phyloP scores from a whole-genome alignment of 139 green algal genomes.

The Picochlorum costavermella region DNA sequence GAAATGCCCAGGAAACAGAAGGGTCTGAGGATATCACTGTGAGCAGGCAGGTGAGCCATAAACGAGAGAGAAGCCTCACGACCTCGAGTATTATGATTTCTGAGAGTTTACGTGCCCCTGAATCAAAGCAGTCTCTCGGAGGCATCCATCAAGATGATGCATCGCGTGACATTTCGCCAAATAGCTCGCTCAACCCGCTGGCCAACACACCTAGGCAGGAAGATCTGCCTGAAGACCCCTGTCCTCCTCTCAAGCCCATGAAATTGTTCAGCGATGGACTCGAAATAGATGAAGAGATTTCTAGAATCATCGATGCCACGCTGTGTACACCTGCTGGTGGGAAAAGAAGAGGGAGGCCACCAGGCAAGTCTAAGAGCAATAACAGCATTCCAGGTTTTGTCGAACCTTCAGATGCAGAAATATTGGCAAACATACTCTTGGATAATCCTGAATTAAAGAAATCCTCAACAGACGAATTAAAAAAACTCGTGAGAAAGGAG shows the following conservation, averaged over 20 bases:
- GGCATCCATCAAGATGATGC: too few relatives aligned
- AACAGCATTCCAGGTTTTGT: neutral
- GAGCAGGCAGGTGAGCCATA: neutral
- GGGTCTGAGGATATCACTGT: neutral
- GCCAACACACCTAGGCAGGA: too few relatives aligned
- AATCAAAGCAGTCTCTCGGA: neutral
- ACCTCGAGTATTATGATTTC: neutral
- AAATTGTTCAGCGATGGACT: neutral
- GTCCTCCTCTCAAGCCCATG: neutral
- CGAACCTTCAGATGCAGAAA: constrained; percentile 8
- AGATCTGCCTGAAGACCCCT: neutral
- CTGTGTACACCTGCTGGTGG: neutral
- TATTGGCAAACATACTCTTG: constrained; percentile 7
- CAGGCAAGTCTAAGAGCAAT: neutral
- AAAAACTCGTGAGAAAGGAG: constrained; percentile 12
- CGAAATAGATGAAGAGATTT: constrained; percentile 7
- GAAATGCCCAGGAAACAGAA: neutral
- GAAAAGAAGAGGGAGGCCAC: constrained; percentile 6
- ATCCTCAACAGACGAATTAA: constrained; percentile 2
- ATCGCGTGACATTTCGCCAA: too few relatives aligned
- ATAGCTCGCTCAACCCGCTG: too few relatives aligned
- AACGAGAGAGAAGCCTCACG: neutral
- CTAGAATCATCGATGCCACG: neutral
- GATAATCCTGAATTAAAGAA: neutral
- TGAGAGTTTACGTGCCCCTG: neutral